Base-by-base conservation (phyloP, 192 early-diverging fungal genomes). In the Lunasporangiospora selenospora region DNA sequence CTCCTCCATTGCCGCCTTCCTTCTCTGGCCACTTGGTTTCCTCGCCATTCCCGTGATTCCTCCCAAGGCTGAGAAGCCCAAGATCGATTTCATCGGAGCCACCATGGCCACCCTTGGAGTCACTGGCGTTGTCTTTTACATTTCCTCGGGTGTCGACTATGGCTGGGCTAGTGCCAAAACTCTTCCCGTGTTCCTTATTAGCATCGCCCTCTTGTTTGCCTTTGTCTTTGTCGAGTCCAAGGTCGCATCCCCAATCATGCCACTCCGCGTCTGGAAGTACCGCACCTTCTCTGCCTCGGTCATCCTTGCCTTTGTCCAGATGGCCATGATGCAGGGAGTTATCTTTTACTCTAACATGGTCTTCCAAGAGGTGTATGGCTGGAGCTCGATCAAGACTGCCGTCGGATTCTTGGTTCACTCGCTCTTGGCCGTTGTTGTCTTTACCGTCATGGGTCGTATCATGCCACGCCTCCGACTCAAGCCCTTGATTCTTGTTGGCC, bases 311-410 rank as follows among this genome's bases (percentile, higher is more conserved):
- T 80, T 80, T 38, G 19, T 78, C 11, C 37, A 34, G 1, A 62
- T 73, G 40, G 76, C 52, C 4, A 61, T 42, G 21, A 67, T 83
- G 43, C 62, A 66, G 19, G 62, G 66, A 3, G 48, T 78, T 34
- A 66, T 80, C 26, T 83, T 77, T 24, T 69, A 59, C 12, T 38
- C 58, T 11, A 83, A 75, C 29, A 62, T 83, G 57, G 47, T 64
- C 40, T 83, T 83, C 46, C 79, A 83, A 31, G 71, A 83, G 26
- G 65, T 77, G 7, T 78, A 59, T 26, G 45, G 55, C 16, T 83
- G 77, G 63, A 47, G 13, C 26, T 53, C 81, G 1, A n/a, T 80
- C 26, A 27, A 83, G 15, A 73, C 76, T 3, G 81, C 81, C 4
- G 30, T 83, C 7, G 77, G 77, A 3, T 83, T 75, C 34, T 57